phyloP scores from a whole-genome alignment of 148 eudicot genomes.

The Chenopodium quinoa region DNA sequence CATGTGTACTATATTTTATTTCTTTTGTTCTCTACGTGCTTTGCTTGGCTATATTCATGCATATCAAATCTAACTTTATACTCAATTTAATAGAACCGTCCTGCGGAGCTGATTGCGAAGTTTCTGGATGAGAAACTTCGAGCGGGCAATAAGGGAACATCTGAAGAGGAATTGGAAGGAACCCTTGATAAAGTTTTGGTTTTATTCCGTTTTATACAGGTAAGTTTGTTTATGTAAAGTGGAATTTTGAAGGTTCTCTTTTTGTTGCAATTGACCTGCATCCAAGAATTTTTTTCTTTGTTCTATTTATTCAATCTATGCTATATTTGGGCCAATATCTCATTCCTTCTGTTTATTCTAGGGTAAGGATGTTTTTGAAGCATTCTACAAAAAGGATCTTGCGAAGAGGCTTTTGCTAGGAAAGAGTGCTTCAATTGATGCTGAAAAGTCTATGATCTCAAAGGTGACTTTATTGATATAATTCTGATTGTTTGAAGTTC shows the following conservation, averaged over 20 bases:
- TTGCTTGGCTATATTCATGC: constrained; percentile 1
- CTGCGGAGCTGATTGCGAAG: constrained; percentile 95
- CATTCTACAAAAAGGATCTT: constrained; percentile 96
- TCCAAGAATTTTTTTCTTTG: background rate
- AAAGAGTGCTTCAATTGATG: constrained; percentile 98
- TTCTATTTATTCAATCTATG: background rate
- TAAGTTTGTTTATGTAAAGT: constrained; percentile 19
- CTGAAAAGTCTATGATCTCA: constrained; percentile 97
- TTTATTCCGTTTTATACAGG: constrained; percentile 94
- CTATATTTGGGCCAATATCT: constrained; percentile 3
- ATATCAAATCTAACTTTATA: constrained; percentile 18
- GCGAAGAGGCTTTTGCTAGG: constrained; percentile 93
- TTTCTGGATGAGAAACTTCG: constrained; percentile 96
- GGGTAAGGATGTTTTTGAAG: constrained; percentile 99
- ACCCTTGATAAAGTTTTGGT: constrained; percentile 94
- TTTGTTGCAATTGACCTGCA: background rate
- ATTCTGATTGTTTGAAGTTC: background rate
- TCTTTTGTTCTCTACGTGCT: background rate
- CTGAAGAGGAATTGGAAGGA: constrained; percentile 97
- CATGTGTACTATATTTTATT: background rate
- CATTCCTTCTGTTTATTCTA: constrained; percentile 23
- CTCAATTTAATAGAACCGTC: constrained; percentile 63
- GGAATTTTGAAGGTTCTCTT: background rate
- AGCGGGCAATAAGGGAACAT: constrained; percentile 98
- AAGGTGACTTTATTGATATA: constrained; percentile 43